A percentile compares a stretch with the other conserved stretches of the same genome.
Evolutionary conservation across 2,329 filamentous ascomycete species (phyloP).

Genomic region (Ophiostoma quercus): DNA sequence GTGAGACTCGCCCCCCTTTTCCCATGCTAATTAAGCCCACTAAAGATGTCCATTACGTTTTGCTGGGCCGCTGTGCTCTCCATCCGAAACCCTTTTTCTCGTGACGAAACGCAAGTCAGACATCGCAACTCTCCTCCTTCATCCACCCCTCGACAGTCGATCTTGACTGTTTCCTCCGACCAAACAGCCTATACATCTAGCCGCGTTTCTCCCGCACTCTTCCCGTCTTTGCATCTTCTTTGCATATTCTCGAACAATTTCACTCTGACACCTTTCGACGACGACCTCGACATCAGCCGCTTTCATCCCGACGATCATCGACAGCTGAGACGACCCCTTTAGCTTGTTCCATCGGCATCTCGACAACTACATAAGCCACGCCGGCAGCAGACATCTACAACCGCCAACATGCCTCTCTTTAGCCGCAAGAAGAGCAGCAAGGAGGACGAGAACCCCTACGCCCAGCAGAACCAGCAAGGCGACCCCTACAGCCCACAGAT

Average conservation of each 20-base stretch:
- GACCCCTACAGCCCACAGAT: conserved; percentile 53
- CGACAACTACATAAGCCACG: not conserved
- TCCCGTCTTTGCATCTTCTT: not conserved
- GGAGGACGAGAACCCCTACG: conserved; percentile 51
- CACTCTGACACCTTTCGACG: not conserved
- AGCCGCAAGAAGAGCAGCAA: conserved; percentile 48
- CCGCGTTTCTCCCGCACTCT: not conserved
- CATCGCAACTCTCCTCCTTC: conserved; percentile 17
- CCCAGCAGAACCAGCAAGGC: conserved; percentile 41
- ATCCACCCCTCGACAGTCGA: conserved; percentile 6
- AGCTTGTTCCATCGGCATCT: not conserved
- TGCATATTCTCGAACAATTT: not conserved
- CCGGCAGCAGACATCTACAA: not conserved
- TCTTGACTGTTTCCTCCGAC: not conserved
- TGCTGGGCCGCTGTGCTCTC: not conserved
- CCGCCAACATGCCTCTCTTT: conserved; percentile 37
- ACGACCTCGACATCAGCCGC: not conserved
- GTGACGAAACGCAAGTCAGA: conserved; percentile 27
- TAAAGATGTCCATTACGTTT: not conserved
- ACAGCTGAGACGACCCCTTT: not conserved
- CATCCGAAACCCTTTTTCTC: conserved; percentile 24
- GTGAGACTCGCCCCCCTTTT: conserved; percentile 10
- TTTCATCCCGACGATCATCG: not conserved
- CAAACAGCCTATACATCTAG: not conserved
- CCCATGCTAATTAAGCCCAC: not conserved